Conservation (phyloP, 345 rosid genomes). For the Lumnitzera racemosa region DNA sequence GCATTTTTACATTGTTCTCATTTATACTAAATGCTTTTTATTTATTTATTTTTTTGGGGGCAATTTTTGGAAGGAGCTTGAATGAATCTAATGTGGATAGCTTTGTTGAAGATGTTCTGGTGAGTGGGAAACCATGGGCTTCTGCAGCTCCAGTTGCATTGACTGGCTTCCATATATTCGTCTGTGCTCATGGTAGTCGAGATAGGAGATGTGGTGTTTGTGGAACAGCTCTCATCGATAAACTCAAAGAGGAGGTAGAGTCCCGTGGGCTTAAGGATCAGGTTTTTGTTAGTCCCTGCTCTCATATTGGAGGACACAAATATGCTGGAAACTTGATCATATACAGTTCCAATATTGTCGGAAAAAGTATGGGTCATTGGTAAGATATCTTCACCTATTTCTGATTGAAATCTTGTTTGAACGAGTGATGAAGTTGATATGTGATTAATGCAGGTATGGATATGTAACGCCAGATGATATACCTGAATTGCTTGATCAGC, state of each 20-base stretch:
- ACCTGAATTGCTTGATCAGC: conserved; percentile 81
- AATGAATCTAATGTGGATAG: conserved; percentile 52
- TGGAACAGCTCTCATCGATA: conserved; percentile 80
- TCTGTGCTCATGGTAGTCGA: conserved; percentile 87
- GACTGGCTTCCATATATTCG: conserved; percentile 69
- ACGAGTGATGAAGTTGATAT: background rate
- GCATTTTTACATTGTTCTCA: background rate
- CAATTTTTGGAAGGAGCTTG: conserved; percentile 41
- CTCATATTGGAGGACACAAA: conserved; percentile 94
- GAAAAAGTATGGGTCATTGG: conserved; percentile 75
- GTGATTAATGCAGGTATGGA: conserved; percentile 64
- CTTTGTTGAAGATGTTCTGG: conserved; percentile 85
- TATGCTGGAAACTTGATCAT: conserved; percentile 94
- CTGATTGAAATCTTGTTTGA: background rate
- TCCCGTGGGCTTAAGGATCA: conserved; percentile 52
- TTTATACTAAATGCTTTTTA: background rate
- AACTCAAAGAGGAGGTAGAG: conserved; percentile 55
- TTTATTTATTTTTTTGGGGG: background rate
- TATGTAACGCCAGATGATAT: conserved; percentile 91
- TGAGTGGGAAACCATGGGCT: conserved; percentile 71
- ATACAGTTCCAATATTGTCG: conserved; percentile 56
- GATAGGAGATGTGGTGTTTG: conserved; percentile 97
- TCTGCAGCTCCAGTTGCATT: conserved; percentile 49
- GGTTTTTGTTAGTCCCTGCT: conserved; percentile 64
- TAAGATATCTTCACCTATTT: conserved; percentile 16